Percentiles rank a stretch among this genome's conserved stretches.
Conservation (phyloP, 305 asterid genomes). For the Rubia tinctorum region DNA sequence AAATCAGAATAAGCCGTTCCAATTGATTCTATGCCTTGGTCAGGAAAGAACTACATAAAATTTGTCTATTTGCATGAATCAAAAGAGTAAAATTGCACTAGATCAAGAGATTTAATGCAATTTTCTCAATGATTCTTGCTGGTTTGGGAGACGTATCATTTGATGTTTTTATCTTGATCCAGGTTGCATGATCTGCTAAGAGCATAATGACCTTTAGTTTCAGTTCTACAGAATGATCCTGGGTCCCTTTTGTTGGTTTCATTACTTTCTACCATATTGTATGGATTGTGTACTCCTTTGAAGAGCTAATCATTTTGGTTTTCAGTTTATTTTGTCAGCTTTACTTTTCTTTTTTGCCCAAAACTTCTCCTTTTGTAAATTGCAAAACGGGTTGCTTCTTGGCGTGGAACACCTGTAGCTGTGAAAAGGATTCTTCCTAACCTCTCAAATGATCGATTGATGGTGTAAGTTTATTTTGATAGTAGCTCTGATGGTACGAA, state of each 20-base stretch:
- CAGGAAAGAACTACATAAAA: background rate
- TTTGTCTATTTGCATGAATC: background rate
- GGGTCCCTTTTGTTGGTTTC: background rate
- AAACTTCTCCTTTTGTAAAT: conserved; percentile 7
- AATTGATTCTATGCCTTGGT: background rate
- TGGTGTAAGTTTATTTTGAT: conserved; percentile 53
- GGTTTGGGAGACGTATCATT: background rate
- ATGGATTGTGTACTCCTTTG: background rate
- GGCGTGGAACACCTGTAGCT: conserved; percentile 99
- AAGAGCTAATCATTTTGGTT: background rate
- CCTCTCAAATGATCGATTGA: conserved; percentile 94
- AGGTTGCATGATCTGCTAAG: background rate
- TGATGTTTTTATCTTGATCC: background rate
- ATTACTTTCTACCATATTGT: background rate
- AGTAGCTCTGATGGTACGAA: background rate
- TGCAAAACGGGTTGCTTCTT: conserved; percentile 33
- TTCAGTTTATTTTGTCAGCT: background rate
- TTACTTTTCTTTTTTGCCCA: conserved; percentile 3
- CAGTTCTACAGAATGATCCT: background rate
- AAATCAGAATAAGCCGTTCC: background rate
- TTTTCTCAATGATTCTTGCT: background rate
- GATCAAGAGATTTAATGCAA: background rate
- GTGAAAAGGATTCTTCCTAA: conserved; percentile 95
- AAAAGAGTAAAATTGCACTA: too few relatives aligned
- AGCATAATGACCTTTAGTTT: background rate